These are phyloP conservation scores for Spatholobus suberectus DNA, from an alignment of 306 rosid genomes.

Conservation along the genomic window DNA sequence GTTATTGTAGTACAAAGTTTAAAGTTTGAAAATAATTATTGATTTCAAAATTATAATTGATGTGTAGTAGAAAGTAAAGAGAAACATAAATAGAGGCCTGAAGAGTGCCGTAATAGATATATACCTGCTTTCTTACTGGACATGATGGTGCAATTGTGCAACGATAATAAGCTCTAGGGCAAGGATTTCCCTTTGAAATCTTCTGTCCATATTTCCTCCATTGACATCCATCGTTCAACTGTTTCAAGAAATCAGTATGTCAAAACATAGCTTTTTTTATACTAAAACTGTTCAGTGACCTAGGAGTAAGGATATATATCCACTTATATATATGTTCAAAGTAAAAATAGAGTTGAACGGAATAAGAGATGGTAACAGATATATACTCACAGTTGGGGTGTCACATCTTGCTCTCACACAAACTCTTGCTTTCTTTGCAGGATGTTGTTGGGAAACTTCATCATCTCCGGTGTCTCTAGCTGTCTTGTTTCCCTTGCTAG, in stretches of 20 bases:
- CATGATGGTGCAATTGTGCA: slow-evolving; percentile 79
- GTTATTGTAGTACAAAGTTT: too few species aligned
- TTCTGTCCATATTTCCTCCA: slow-evolving; percentile 97
- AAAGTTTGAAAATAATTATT: too few species aligned
- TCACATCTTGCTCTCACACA: slow-evolving; percentile 78
- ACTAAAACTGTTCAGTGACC: not conserved
- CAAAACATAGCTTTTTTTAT: not conserved
- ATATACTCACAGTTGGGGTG: slow-evolving; percentile 67
- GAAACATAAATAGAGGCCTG: not conserved
- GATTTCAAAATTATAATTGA: too few species aligned
- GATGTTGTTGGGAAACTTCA: slow-evolving; percentile 61
- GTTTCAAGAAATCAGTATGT: not conserved
- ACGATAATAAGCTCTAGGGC: slow-evolving; percentile 93
- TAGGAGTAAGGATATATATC: too few species aligned
- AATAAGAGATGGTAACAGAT: not conserved
- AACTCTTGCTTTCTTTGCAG: slow-evolving; percentile 76
- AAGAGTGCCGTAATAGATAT: not conserved
- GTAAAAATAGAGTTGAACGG: not conserved
- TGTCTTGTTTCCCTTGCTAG: slow-evolving; percentile 47
- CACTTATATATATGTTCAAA: too few species aligned
- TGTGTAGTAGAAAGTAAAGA: too few species aligned
- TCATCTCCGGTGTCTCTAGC: slow-evolving; percentile 54
- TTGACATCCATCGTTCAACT: slow-evolving; percentile 93
- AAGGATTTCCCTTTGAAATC: slow-evolving; percentile 88
- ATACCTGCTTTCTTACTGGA: slow-evolving; percentile 82